Evolutionary conservation across 352 stramenopile genomes (phyloP).

Genomic region (Hyaloperonospora arabidopsidis): DNA sequence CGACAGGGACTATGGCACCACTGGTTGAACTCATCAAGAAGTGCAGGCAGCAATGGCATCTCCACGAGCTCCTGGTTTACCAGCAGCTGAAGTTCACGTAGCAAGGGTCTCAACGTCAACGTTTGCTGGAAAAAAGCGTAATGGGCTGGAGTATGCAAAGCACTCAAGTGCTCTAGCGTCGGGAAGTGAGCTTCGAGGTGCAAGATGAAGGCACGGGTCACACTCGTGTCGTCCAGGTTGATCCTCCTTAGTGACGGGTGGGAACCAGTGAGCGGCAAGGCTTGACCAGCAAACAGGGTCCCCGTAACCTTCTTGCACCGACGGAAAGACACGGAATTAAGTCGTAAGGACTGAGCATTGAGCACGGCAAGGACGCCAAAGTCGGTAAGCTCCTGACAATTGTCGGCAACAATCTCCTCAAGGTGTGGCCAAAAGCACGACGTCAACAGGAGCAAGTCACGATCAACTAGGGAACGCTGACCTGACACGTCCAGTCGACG

Average conservation of each 20-base stretch:
- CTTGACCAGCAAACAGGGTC: slow-evolving; percentile 30
- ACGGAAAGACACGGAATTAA: slow-evolving; percentile 56
- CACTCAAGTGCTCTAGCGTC: slow-evolving; percentile 47
- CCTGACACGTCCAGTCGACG: slow-evolving; percentile 58
- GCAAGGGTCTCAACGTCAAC: slow-evolving; percentile 16
- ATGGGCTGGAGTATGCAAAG: slow-evolving; percentile 68
- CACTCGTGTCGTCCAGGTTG: slow-evolving; percentile 62
- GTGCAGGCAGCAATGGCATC: slow-evolving; percentile 40
- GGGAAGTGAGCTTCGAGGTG: slow-evolving; percentile 53
- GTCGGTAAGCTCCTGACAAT: slow-evolving; percentile 75
- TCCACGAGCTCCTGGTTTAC: slow-evolving; percentile 55
- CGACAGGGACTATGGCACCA: slow-evolving; percentile 13
- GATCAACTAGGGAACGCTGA: slow-evolving; percentile 56
- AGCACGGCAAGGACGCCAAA: slow-evolving; percentile 72
- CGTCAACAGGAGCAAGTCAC: slow-evolving; percentile 70
- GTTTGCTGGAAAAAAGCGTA: slow-evolving; percentile 44
- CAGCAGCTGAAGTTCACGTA: slow-evolving; percentile 47
- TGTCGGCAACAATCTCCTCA: slow-evolving; percentile 53
- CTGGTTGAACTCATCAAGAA: slow-evolving; percentile 45
- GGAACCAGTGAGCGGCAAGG: slow-evolving; percentile 30
- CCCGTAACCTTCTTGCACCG: slow-evolving; percentile 74
- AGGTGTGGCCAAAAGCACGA: slow-evolving; percentile 75
- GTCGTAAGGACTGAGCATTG: slow-evolving; percentile 69
- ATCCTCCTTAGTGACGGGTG: slow-evolving; percentile 52
- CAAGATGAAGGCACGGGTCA: slow-evolving; percentile 37